Conservation (phyloP, 2,329 filamentous ascomycete species). For the Chrysoporthe austroafricana region DNA sequence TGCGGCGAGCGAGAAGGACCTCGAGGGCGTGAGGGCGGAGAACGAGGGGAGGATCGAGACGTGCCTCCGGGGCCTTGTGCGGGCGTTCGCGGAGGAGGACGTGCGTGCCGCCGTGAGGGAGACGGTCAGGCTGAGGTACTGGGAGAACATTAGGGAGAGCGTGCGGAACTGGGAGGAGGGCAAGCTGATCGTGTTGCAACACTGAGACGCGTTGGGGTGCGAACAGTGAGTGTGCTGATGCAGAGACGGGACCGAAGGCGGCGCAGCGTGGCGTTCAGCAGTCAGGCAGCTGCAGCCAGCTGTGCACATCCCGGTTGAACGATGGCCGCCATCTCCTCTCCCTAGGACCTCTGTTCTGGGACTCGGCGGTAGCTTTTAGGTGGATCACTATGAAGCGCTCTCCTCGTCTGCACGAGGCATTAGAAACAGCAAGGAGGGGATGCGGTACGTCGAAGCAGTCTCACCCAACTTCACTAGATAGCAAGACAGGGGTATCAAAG, state of each 20-base stretch:
- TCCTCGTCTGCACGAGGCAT: neutral
- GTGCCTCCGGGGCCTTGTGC: constrained; percentile 66
- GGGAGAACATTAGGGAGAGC: constrained; percentile 83
- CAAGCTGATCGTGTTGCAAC: constrained; percentile 59
- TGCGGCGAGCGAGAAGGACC: constrained; percentile 67
- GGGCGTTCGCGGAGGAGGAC: constrained; percentile 69
- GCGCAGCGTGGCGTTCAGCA: neutral
- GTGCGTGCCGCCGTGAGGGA: constrained; percentile 69
- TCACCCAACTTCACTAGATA: neutral
- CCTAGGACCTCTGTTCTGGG: neutral
- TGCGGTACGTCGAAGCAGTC: neutral
- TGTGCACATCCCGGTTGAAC: too few relatives aligned
- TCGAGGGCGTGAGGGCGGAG: constrained; percentile 60
- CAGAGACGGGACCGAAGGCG: neutral
- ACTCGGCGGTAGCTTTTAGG: too few relatives aligned
- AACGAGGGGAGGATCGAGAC: constrained; percentile 71
- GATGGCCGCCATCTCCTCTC: neutral
- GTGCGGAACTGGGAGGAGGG: constrained; percentile 85
- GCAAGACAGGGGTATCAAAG: neutral
- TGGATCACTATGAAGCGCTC: too few relatives aligned
- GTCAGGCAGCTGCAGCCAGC: neutral
- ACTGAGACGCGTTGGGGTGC: constrained; percentile 39
- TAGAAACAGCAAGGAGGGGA: neutral
- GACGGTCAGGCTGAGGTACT: constrained; percentile 81
- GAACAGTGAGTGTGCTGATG: neutral